These are phyloP conservation scores for Blastobotrys capitulatus DNA, from an alignment of 1,139 yeast species.

Conservation along the genomic window DNA sequence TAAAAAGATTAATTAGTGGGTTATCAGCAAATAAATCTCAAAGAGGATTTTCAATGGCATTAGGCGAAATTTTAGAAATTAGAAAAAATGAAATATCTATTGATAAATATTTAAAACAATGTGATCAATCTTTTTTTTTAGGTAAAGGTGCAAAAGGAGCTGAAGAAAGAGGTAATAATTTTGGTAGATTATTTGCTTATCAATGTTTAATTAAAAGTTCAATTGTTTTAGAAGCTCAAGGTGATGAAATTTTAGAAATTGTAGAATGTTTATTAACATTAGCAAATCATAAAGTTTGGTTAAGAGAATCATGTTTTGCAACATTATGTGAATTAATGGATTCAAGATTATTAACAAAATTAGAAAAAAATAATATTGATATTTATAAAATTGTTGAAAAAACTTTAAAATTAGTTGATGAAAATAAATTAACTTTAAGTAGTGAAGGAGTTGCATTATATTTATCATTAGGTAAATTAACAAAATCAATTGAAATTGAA, in stretches of 20 bases:
- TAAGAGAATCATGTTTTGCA: constrained; percentile 73
- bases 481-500: constrained; percentile 27
- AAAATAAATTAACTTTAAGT: constrained; percentile 53
- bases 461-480: constrained; percentile 38
- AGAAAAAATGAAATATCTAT: constrained; percentile 37
- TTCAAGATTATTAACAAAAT: constrained; percentile 19
- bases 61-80: constrained; percentile 62
- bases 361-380: constrained; percentile 16
- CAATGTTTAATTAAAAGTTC: constrained; percentile 64
- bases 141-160: constrained; percentile 58
- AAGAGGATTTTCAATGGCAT: constrained; percentile 82
- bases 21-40: constrained; percentile 77
- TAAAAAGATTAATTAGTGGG: constrained; percentile 73
- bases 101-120: constrained; percentile 41
- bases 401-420: constrained; percentile 43
- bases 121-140: constrained; percentile 41
- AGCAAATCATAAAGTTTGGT: constrained; percentile 70
- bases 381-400: constrained; percentile 32
- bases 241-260: constrained; percentile 35
- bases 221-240: constrained; percentile 36
- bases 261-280: constrained; percentile 50
- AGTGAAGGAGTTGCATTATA: constrained; percentile 80
- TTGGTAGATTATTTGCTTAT: constrained; percentile 82
- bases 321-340: constrained; percentile 55
- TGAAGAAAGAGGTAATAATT: constrained; percentile 72